These are phyloP conservation scores for Lentinula guzmanii DNA, from an alignment of 768 basidiomycete species.

Conservation along the genomic window DNA sequence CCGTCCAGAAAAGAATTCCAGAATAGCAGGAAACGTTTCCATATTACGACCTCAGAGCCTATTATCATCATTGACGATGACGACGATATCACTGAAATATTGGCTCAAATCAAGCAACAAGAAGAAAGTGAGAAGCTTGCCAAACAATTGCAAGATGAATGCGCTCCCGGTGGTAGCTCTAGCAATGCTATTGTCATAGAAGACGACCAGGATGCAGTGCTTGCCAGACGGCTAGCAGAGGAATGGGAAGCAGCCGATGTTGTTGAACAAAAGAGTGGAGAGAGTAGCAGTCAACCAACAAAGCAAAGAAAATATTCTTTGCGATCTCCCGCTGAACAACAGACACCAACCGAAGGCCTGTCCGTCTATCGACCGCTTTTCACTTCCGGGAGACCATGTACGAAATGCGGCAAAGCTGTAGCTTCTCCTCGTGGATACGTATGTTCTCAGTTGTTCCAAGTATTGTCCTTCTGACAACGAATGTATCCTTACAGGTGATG, in stretches of 20 bases:
- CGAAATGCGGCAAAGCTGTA: slow-evolving; percentile 28
- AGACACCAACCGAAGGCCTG: slow-evolving; percentile 27
- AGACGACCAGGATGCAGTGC: slow-evolving; percentile 22
- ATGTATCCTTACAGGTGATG: slow-evolving; percentile 16
- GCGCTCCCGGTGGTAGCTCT: slow-evolving; percentile 8
- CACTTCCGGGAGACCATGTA: slow-evolving; percentile 26
- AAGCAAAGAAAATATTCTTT: background rate
- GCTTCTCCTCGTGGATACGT: slow-evolving; percentile 37
- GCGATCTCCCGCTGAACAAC: background rate
- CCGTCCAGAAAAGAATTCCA: background rate
- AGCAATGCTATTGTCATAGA: slow-evolving; percentile 15
- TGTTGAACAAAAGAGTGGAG: background rate
- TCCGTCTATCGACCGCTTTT: slow-evolving; percentile 28
- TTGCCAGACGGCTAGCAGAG: background rate
- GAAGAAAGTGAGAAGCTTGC: slow-evolving; percentile 38
- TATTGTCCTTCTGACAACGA: background rate
- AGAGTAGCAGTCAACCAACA: background rate
- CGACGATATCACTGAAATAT: slow-evolving; percentile 32
- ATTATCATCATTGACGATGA: slow-evolving; percentile 27
- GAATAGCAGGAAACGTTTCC: slow-evolving; percentile 12
- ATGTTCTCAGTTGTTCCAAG: slow-evolving; percentile 13
- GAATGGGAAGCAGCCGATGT: background rate
- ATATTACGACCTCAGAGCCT: background rate
- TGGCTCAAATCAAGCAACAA: slow-evolving; percentile 34
- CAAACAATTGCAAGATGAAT: slow-evolving; percentile 25